Evolutionary conservation across 768 basidiomycete species (phyloP).

Genomic region (Xerocomellus chrysenteron): DNA sequence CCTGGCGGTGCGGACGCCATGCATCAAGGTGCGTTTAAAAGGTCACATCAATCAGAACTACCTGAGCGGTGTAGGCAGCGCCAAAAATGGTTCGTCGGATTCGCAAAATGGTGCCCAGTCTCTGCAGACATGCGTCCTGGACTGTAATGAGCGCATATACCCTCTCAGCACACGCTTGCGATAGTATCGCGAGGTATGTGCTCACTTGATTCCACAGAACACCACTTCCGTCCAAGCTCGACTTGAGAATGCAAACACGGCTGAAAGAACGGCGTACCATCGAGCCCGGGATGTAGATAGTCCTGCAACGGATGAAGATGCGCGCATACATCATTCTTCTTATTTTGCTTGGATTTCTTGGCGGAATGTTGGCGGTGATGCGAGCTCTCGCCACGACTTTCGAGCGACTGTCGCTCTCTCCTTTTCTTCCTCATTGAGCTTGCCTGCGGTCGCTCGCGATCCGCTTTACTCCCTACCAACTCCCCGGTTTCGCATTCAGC

Average conservation of each 20-base stretch:
- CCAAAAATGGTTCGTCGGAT: conserved; percentile 85
- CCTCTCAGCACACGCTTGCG: not conserved
- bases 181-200: not conserved
- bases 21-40: not conserved
- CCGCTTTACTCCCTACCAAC: not conserved
- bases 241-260: not conserved
- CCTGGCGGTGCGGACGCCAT: conserved; percentile 35
- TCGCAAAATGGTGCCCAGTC: conserved; percentile 76
- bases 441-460: not conserved
- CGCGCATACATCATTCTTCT: conserved; percentile 52
- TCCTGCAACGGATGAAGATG: conserved; percentile 55
- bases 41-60: conserved; percentile 16
- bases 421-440: not conserved
- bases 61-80: conserved; percentile 66
- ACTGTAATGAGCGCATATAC: conserved; percentile 33
- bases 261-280: conserved; percentile 44
- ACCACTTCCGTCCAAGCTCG: conserved; percentile 46
- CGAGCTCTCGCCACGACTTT: not conserved
- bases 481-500: not conserved
- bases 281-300: conserved; percentile 49
- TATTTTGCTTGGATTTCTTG: conserved; percentile 41
- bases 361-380: not conserved
- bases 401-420: not conserved
- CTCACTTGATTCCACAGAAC: conserved; percentile 85
- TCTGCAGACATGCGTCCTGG: conserved; percentile 68